These are phyloP conservation scores for Suillus tomentosus DNA, from an alignment of 768 basidiomycete species.

Conservation along the genomic window DNA sequence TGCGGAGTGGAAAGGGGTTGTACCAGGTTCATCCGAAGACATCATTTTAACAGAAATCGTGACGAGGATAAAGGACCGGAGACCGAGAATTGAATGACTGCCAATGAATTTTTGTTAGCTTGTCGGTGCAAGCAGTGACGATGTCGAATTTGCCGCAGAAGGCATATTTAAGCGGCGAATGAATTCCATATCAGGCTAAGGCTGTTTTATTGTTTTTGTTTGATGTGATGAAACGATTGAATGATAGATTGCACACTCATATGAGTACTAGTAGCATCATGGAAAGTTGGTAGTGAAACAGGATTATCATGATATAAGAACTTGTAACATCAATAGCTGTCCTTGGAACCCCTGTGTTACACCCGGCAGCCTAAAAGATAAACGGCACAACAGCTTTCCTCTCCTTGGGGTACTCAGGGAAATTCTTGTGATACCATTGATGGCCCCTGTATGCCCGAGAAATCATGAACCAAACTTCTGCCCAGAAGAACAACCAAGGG, in stretches of 20 bases:
- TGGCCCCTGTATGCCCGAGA: conserved; percentile 84
- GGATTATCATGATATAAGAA: not conserved
- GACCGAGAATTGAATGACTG: conserved; percentile 4
- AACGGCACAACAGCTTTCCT: conserved; percentile 82
- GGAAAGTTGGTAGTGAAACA: conserved; percentile 2
- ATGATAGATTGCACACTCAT: not conserved
- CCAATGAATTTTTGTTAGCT: conserved; percentile 12
- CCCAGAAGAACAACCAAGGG: conserved; percentile 77
- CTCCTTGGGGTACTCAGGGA: conserved; percentile 79
- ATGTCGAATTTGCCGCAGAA: conserved; percentile 1
- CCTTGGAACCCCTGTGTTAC: not conserved
- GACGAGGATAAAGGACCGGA: conserved; percentile 5
- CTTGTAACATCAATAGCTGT: not conserved
- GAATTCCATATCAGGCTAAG: conserved; percentile 3
- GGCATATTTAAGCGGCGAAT: conserved; percentile 7
- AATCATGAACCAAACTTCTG: conserved; percentile 77
- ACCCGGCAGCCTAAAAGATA: conserved; percentile 46
- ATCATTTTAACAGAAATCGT: conserved; percentile 28
- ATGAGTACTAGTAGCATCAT: not conserved
- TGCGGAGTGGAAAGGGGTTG: conserved; percentile 30
- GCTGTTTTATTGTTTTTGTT: no score
- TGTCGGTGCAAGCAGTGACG: conserved; percentile 7
- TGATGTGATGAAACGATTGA: not conserved
- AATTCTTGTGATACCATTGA: conserved; percentile 79
- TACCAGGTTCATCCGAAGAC: conserved; percentile 35